These are phyloP conservation scores for Eimeria acervulina DNA, from an alignment of 169 alveolate species.

Conservation along the genomic window DNA sequence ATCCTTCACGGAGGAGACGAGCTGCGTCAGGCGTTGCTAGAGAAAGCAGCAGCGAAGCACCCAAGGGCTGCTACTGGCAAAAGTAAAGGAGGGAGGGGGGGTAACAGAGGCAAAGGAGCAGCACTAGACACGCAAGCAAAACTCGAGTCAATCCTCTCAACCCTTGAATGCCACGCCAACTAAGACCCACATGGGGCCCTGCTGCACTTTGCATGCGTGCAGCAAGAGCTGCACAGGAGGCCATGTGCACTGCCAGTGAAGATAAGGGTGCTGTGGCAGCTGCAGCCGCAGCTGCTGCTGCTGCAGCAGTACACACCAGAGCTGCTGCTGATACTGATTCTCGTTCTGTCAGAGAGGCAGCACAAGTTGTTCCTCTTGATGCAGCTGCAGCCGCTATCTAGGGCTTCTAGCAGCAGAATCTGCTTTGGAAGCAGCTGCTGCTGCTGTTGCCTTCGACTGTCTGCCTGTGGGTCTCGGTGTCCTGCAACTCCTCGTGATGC, in stretches of 20 bases:
- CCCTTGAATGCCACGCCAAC: not conserved
- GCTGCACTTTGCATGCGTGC: not conserved
- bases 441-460: no score
- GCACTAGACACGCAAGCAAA: constrained; percentile 9
- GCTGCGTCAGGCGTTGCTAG: constrained; percentile 57
- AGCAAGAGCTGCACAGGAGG: no score
- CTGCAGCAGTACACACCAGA: not conserved
- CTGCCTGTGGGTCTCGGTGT: no score
- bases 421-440: no score
- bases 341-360: not conserved
- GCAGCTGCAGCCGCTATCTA: not conserved
- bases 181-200: not conserved
- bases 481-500: not conserved
- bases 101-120: not conserved
- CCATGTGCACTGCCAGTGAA: not conserved
- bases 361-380: not conserved
- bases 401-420: not conserved
- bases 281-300: not conserved
- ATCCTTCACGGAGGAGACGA: constrained; percentile 39
- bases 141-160: constrained; percentile 17
- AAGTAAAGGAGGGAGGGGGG: constrained; percentile 7
- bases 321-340: not conserved
- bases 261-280: not conserved
- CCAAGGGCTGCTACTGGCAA: not conserved
- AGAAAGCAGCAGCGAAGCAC: constrained; percentile 15